Conservation (phyloP, 495 filamentous ascomycete genomes). For the Chaetomidium leptoderma region DNA sequence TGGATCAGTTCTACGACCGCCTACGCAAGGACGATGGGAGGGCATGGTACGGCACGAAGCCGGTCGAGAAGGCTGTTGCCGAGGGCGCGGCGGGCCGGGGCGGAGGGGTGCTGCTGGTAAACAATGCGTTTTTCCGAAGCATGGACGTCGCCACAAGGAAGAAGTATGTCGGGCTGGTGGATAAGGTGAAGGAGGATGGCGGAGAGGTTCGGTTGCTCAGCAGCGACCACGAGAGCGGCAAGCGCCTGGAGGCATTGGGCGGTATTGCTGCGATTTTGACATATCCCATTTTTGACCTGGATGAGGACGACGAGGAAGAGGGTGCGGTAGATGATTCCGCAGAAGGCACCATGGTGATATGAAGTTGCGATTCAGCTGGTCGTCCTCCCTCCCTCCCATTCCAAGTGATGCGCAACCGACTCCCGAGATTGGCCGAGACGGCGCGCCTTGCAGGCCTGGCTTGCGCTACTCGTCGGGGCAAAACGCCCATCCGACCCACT, state of each 20-base stretch:
- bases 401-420: no score
- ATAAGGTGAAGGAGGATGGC: constrained; percentile 83
- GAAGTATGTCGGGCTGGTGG: constrained; percentile 80
- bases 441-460: no score
- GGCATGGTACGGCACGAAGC: constrained; percentile 85
- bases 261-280: constrained; percentile 88
- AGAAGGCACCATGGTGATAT: constrained; percentile 37
- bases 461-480: no score
- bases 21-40: constrained; percentile 81
- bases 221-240: constrained; percentile 90
- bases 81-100: constrained; percentile 86
- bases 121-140: constrained; percentile 78
- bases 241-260: constrained; percentile 76
- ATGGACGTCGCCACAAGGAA: constrained; percentile 75
- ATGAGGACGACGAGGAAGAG: constrained; percentile 51
- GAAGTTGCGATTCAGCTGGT: no score
- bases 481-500: no score
- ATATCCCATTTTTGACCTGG: constrained; percentile 74
- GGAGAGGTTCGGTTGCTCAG: constrained; percentile 86
- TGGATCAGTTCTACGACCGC: constrained; percentile 79
- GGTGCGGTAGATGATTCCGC: constrained; percentile 13
- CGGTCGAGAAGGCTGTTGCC: constrained; percentile 80
- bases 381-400: no score
- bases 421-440: no score
- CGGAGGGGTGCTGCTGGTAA: constrained; percentile 78